phyloP scores from a whole-genome alignment of 352 stramenopile genomes.

The Thalassiosira sp. region DNA sequence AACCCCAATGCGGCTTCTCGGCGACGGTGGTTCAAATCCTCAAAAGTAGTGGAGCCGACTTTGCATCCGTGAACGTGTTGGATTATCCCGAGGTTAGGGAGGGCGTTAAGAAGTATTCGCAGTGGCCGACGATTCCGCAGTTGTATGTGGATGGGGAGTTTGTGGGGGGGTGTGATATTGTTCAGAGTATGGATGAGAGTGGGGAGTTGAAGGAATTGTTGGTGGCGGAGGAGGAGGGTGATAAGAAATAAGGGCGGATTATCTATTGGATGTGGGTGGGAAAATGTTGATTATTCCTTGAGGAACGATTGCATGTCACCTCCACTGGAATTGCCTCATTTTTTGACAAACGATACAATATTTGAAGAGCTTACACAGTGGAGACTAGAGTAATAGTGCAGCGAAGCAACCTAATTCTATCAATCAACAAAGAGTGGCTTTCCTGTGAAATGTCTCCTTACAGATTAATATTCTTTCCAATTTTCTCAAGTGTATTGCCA shows the following conservation, averaged over 20 bases:
- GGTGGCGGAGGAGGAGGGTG: slow-evolving; percentile 37
- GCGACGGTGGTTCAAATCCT: slow-evolving; percentile 95
- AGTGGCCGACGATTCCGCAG: slow-evolving; percentile 96
- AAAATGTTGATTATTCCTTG: no score
- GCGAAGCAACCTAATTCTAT: no score
- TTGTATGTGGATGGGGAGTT: slow-evolving; percentile 99
- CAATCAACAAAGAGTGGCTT: no score
- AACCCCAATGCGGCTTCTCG: slow-evolving; percentile 97
- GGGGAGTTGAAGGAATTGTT: slow-evolving; percentile 69
- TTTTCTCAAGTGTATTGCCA: no score
- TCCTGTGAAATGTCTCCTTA: no score
- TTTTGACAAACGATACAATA: no score
- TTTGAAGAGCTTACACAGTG: no score
- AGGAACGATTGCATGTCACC: no score
- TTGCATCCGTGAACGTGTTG: slow-evolving; percentile 97
- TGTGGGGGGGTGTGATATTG: slow-evolving; percentile 98
- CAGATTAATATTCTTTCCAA: no score
- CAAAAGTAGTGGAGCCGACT: slow-evolving; percentile 87
- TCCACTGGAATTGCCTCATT: no score
- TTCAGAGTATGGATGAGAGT: slow-evolving; percentile 85
- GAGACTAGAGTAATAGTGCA: no score
- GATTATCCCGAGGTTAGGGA: slow-evolving; percentile 97
- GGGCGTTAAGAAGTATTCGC: slow-evolving; percentile 94
- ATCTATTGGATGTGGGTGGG: no score
- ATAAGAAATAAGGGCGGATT: slow-evolving; percentile 20